These are phyloP conservation scores for Haplosporangium sp. DNA, from an alignment of 371 early-diverging fungal genomes.

Conservation along the genomic window DNA sequence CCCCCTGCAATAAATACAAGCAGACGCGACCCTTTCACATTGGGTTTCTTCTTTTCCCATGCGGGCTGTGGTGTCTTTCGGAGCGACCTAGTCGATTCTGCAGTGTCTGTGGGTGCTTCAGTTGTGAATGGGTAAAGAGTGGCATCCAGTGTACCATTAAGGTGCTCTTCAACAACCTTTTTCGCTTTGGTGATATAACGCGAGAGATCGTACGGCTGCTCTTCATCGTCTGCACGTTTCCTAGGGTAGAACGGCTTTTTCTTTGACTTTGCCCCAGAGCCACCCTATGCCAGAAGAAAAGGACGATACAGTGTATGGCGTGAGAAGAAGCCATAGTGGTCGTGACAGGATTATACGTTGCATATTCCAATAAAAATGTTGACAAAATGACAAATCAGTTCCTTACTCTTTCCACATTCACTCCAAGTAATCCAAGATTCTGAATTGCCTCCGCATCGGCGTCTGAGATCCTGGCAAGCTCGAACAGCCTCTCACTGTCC, in stretches of 20 bases:
- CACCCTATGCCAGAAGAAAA: slow-evolving; percentile 23
- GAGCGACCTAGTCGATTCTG: slow-evolving; percentile 35
- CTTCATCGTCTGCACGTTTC: slow-evolving; percentile 63
- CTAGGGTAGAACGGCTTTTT: slow-evolving; percentile 43
- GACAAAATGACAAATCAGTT: not conserved
- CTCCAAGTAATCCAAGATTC: slow-evolving; percentile 79
- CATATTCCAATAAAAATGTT: not conserved
- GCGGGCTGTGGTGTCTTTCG: slow-evolving; percentile 37
- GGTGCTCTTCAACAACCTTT: slow-evolving; percentile 63
- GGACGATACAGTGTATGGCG: not conserved
- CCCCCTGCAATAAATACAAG: slow-evolving; percentile 92
- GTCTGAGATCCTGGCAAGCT: slow-evolving; percentile 79
- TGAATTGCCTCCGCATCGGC: slow-evolving; percentile 82
- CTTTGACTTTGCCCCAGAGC: slow-evolving; percentile 23
- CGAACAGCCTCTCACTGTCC: slow-evolving; percentile 74
- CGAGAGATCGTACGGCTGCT: slow-evolving; percentile 74
- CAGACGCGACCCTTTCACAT: slow-evolving; percentile 59
- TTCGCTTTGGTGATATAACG: slow-evolving; percentile 78
- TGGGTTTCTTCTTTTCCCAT: slow-evolving; percentile 55
- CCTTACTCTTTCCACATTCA: slow-evolving; percentile 59
- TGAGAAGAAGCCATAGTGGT: not conserved
- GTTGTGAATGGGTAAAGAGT: slow-evolving; percentile 69
- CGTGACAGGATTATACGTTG: not conserved
- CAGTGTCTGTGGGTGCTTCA: slow-evolving; percentile 58
- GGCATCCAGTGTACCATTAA: slow-evolving; percentile 69